These are phyloP conservation scores for Ceratobasidium papillatum DNA, from an alignment of 1,284 basidiomycete species.

Conservation along the genomic window DNA sequence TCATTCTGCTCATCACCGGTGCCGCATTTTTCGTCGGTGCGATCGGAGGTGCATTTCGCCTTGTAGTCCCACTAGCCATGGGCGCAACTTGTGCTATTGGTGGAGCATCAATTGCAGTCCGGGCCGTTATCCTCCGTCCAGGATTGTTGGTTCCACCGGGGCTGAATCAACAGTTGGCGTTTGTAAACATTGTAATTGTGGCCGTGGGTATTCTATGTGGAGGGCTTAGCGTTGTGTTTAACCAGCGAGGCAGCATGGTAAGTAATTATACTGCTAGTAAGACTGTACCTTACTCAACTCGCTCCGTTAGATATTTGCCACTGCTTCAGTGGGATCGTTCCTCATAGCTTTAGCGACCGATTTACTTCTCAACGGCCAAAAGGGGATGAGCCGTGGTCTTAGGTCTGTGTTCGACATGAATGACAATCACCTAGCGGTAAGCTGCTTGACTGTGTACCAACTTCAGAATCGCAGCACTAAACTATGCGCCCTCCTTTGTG, in stretches of 20 bases:
- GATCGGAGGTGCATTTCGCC: constrained; percentile 26
- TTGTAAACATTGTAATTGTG: constrained; percentile 30
- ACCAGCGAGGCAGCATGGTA: constrained; percentile 24
- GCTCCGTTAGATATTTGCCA: constrained; percentile 21
- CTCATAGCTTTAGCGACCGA: constrained; percentile 29
- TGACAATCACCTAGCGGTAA: constrained; percentile 33
- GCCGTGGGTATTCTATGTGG: constrained; percentile 5
- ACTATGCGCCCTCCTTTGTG: not conserved
- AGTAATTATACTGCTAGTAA: not conserved
- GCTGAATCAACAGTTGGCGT: constrained; percentile 26
- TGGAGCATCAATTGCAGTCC: constrained; percentile 9
- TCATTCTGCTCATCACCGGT: constrained; percentile 33
- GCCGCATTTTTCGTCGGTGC: constrained; percentile 26
- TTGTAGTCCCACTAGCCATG: constrained; percentile 11
- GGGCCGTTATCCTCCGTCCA: constrained; percentile 31
- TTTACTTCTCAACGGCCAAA: constrained; percentile 29
- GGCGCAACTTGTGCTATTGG: constrained; percentile 28
- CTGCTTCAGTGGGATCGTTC: constrained; percentile 19
- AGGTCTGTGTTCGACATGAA: constrained; percentile 38
- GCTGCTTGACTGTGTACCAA: not conserved
- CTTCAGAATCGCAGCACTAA: not conserved
- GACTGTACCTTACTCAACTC: not conserved
- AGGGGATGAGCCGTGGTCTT: constrained; percentile 34
- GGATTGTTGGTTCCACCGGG: constrained; percentile 31
- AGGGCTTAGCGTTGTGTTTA: constrained; percentile 29